A percentile compares a stretch with the other conserved stretches of the same genome.
These are phyloP conservation scores for Syncephalastrum sp. DNA, from an alignment of 371 early-diverging fungal genomes.

Conservation along the genomic window DNA sequence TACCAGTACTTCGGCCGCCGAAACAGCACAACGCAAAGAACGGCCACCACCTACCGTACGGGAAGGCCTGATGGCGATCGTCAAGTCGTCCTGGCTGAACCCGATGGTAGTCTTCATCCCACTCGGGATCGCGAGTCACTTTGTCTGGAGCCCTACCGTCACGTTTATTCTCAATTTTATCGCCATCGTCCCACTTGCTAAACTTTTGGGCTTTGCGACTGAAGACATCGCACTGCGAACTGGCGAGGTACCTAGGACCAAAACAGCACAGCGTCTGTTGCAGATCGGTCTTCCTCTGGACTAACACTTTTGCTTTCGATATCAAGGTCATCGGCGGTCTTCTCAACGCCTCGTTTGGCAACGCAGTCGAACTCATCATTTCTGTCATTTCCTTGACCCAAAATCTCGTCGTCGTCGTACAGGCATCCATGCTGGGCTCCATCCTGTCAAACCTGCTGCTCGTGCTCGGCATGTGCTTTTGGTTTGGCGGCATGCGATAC, in stretches of 20 bases:
- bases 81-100: constrained; percentile 64
- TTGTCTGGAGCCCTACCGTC: constrained; percentile 61
- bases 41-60: constrained; percentile 16
- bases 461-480: constrained; percentile 77
- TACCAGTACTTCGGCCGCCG: too few relatives aligned
- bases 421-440: constrained; percentile 85
- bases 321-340: constrained; percentile 81
- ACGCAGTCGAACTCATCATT: constrained; percentile 85
- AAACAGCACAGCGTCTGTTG: not conserved
- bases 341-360: constrained; percentile 83
- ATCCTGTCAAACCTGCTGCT: constrained; percentile 85
- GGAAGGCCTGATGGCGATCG: constrained; percentile 39
- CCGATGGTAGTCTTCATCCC: constrained; percentile 71
- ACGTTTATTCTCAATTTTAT: constrained; percentile 85
- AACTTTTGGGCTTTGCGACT: constrained; percentile 53
- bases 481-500: constrained; percentile 72
- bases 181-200: constrained; percentile 87
- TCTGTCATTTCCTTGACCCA: constrained; percentile 75
- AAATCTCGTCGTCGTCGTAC: constrained; percentile 78
- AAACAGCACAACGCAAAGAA: too few relatives aligned
- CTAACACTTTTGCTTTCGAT: not conserved
- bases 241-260: constrained; percentile 40
- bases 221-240: constrained; percentile 70
- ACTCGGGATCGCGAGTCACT: constrained; percentile 66
- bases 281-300: not conserved